Conservation (phyloP, 2,329 filamentous ascomycete species). For the Clarireedia paspali region DNA sequence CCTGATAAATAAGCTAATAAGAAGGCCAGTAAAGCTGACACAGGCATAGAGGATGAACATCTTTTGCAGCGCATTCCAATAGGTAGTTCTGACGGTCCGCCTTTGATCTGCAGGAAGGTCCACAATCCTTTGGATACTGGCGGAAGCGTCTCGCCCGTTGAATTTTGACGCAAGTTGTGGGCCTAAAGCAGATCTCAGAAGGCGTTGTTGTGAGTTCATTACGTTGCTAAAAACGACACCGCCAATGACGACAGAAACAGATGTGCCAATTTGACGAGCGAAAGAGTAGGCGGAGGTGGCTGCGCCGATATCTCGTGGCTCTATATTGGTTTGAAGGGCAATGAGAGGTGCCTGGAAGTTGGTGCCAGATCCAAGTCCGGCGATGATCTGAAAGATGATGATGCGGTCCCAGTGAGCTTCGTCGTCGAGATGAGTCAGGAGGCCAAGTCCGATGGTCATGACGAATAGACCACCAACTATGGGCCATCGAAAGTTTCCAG, state of each 20-base stretch:
- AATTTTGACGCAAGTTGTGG: too few relatives aligned
- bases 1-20: too few relatives aligned
- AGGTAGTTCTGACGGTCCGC: too few relatives aligned
- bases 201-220: not conserved
- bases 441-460: constrained; percentile 57
- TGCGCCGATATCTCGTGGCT: constrained; percentile 55
- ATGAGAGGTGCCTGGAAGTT: constrained; percentile 65
- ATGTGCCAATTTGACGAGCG: not conserved
- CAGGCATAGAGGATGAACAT: too few relatives aligned
- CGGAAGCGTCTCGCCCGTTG: too few relatives aligned
- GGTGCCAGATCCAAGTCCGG: constrained; percentile 57
- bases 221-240: not conserved
- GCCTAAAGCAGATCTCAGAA: too few relatives aligned
- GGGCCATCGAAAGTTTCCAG: constrained; percentile 54
- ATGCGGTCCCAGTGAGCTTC: constrained; percentile 45
- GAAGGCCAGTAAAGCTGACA: too few relatives aligned
- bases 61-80: too few relatives aligned
- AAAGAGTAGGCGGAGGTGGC: constrained; percentile 47
- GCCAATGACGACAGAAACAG: not conserved
- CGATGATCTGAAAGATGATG: constrained; percentile 54
- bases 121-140: too few relatives aligned
- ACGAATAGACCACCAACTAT: constrained; percentile 53
- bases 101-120: too few relatives aligned
- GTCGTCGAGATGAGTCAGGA: constrained; percentile 54
- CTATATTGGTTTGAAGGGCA: constrained; percentile 56